Percentiles rank a stretch among this genome's conserved stretches.
Evolutionary conservation across 192 early-diverging fungal species (phyloP).

Genomic region (Geranomyces michiganensis): DNA sequence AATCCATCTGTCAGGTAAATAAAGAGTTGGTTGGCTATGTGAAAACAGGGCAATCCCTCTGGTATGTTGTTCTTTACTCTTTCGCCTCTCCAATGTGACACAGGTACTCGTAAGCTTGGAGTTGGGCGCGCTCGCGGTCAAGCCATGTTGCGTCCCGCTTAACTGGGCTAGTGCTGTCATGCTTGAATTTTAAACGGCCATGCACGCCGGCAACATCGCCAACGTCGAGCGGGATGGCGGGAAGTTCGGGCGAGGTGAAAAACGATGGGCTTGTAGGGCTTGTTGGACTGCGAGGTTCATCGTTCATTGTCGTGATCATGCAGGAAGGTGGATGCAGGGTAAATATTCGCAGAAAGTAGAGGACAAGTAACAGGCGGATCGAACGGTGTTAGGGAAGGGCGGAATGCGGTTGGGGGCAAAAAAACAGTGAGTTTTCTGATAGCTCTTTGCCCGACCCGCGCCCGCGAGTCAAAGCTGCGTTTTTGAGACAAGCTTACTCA

Average conservation of each 20-base stretch:
- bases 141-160: slow-evolving; percentile 69
- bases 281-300: slow-evolving; percentile 5
- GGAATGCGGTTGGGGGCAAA: not conserved
- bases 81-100: slow-evolving; percentile 99
- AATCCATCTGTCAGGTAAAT: slow-evolving; percentile 74
- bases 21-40: not conserved
- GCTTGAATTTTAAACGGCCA: slow-evolving; percentile 34
- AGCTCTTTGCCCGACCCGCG: too few species aligned
- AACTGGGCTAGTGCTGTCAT: slow-evolving; percentile 12
- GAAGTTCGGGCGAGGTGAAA: slow-evolving; percentile 22
- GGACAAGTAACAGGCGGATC: too few species aligned
- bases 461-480: too few species aligned
- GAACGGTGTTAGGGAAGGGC: too few species aligned
- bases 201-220: slow-evolving; percentile 39
- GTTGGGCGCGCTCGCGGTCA: slow-evolving; percentile 82
- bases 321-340: too few species aligned
- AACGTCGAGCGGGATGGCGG: slow-evolving; percentile 34
- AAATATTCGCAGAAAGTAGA: too few species aligned
- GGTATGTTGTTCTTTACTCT: too few species aligned
- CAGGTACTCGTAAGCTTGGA: slow-evolving; percentile 98
- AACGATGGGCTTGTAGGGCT: slow-evolving; percentile 30
- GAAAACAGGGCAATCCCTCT: not conserved
- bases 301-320: slow-evolving; percentile 17
- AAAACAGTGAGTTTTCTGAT: too few species aligned
- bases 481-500: too few species aligned